Conservation (phyloP, 441 rosid genomes). For the Bocquillonia castaneifolia region DNA sequence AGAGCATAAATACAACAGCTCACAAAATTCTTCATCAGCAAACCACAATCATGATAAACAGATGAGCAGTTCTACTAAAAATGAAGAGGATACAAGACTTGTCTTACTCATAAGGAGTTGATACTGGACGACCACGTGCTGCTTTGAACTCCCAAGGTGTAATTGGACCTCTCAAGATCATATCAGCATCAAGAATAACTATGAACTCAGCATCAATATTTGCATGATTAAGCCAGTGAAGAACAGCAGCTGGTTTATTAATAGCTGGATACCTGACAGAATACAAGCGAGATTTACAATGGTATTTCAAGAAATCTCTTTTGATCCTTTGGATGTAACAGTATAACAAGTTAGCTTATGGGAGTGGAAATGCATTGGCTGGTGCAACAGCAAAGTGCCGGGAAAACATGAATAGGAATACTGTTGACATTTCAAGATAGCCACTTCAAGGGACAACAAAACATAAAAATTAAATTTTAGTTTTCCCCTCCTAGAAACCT, state of each 20-base stretch:
- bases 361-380: not conserved
- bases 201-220: conserved; percentile 76
- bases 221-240: conserved; percentile 98
- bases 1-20: not conserved
- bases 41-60: conserved; percentile 9
- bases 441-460: not conserved
- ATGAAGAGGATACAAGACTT: not conserved
- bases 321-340: not conserved
- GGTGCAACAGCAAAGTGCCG: too few relatives aligned
- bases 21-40: not conserved
- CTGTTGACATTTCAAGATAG: not conserved
- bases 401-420: too few relatives aligned
- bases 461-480: not conserved
- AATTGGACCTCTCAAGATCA: conserved; percentile 93
- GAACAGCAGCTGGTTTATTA: conserved; percentile 95
- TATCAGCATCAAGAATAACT: conserved; percentile 96
- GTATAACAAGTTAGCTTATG: not conserved
- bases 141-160: conserved; percentile 98
- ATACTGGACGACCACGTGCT: conserved; percentile 87
- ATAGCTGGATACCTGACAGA: conserved; percentile 92
- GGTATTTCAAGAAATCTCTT: not conserved
- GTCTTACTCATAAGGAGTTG: conserved; percentile 95
- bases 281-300: not conserved
- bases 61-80: not conserved
- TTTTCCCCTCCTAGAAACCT: not conserved